These are phyloP conservation scores for Coniochaeta sp. DNA, from an alignment of 2,329 filamentous ascomycete species.

Conservation along the genomic window DNA sequence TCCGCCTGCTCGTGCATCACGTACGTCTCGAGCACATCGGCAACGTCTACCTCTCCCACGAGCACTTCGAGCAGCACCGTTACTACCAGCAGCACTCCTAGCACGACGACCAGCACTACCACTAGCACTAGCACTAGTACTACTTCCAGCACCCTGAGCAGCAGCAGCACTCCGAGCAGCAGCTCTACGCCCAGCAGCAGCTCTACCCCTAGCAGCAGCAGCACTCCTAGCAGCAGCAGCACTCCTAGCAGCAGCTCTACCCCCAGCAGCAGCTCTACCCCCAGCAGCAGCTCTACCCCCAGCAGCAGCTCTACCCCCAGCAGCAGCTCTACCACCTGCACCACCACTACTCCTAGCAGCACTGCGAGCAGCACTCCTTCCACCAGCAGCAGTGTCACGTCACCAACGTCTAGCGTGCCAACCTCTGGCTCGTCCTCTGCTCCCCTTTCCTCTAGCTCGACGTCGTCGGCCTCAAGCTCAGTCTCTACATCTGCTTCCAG, in stretches of 20 bases:
- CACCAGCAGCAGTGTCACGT: not conserved
- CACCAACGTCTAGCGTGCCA: not conserved
- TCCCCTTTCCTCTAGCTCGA: not conserved
- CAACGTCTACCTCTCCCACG: slow-evolving; percentile 1
- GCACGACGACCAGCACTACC: slow-evolving; percentile 26
- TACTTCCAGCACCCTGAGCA: slow-evolving; percentile 20
- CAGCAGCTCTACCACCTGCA: not conserved
- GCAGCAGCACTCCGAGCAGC: slow-evolving; percentile 23
- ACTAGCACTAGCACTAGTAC: not conserved
- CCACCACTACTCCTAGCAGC: not conserved
- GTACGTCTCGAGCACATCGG: slow-evolving; percentile 7
- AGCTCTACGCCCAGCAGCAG: not conserved
- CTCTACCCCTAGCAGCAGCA: not conserved
- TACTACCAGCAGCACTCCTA: slow-evolving; percentile 32
- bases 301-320: slow-evolving; percentile 28
- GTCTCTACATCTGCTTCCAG: too few species aligned
- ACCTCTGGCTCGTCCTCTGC: not conserved
- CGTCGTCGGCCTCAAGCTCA: too few species aligned
- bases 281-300: slow-evolving; percentile 31
- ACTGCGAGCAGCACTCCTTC: not conserved
- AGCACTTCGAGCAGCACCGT: not conserved
- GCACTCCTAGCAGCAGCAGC: not conserved
- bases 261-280: slow-evolving; percentile 24
- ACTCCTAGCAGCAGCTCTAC: not conserved
- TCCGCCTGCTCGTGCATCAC: slow-evolving; percentile 21